Percentiles rank a stretch among this genome's conserved stretches.
These are phyloP conservation scores for Trichophyton benhamiae DNA, from an alignment of 2,329 filamentous ascomycete species.

Conservation along the genomic window DNA sequence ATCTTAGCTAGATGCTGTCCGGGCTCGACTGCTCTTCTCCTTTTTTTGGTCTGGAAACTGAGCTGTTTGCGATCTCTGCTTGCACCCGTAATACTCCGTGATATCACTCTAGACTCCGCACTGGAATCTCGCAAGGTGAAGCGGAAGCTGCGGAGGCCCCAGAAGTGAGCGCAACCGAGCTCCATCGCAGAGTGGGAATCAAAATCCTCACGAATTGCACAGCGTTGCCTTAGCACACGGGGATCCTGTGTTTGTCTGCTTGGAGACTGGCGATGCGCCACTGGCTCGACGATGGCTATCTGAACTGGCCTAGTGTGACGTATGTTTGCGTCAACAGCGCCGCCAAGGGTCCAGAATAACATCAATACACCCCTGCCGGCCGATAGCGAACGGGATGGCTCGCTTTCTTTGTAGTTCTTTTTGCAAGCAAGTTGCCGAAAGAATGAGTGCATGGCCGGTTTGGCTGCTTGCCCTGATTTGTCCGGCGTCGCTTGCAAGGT, in stretches of 20 bases:
- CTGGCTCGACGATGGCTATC: background rate
- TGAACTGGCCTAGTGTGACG: slow-evolving; percentile 1
- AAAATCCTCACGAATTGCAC: background rate
- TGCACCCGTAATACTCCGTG: background rate
- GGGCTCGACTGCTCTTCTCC: too few relatives aligned
- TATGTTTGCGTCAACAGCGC: background rate
- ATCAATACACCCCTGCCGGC: background rate
- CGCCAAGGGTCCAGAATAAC: background rate
- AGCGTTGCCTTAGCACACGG: background rate
- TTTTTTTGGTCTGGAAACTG: too few relatives aligned
- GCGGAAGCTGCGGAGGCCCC: background rate
- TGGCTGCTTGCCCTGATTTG: background rate
- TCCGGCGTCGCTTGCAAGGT: background rate
- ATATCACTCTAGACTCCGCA: background rate
- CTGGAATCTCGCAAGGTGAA: background rate
- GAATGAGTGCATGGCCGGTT: background rate
- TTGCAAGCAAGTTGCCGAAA: background rate
- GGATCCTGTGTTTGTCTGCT: background rate
- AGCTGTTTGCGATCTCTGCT: too few relatives aligned
- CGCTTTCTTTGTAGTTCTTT: background rate
- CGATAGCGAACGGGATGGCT: background rate
- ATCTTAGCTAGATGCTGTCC: background rate
- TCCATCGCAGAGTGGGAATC: background rate
- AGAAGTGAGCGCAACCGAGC: background rate
- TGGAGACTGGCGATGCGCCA: background rate